Percentiles rank a stretch among this genome's conserved stretches.
Conservation (phyloP, 352 stramenopile species). For the Lagenidium giganteum region DNA sequence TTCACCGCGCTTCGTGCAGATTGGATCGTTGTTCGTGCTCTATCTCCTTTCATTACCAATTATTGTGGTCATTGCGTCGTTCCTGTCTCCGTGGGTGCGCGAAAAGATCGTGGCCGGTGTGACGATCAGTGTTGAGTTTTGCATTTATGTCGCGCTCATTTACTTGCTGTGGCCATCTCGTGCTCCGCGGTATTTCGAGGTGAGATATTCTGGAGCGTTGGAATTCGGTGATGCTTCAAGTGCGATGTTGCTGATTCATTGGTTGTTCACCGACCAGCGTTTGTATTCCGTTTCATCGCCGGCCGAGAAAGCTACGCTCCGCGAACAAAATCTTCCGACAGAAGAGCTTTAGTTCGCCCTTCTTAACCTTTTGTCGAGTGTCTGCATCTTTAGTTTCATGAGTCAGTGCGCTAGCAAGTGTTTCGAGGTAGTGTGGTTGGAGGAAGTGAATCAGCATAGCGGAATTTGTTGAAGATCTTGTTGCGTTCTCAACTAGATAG, state of each 20-base stretch:
- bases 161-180: constrained; percentile 67
- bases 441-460: no score
- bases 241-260: not conserved
- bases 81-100: constrained; percentile 74
- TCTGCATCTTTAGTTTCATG: no score
- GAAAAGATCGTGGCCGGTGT: constrained; percentile 68
- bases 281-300: constrained; percentile 67
- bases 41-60: constrained; percentile 71
- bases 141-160: constrained; percentile 56
- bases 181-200: constrained; percentile 74
- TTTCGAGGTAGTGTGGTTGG: no score
- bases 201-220: constrained; percentile 14
- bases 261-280: constrained; percentile 22
- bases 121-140: constrained; percentile 40
- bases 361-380: no score
- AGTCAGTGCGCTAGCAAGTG: no score
- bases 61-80: constrained; percentile 62
- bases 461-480: no score
- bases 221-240: not conserved
- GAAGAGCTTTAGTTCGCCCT: constrained; percentile 52
- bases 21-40: constrained; percentile 54
- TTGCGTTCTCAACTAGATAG: no score
- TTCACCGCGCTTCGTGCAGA: constrained; percentile 16
- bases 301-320: constrained; percentile 61
- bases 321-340: constrained; percentile 52